Evolutionary conservation across 768 basidiomycete genomes (phyloP), one percentile per base, ranked within the genome.

Genomic region (Steccherinum ochraceum): DNA sequence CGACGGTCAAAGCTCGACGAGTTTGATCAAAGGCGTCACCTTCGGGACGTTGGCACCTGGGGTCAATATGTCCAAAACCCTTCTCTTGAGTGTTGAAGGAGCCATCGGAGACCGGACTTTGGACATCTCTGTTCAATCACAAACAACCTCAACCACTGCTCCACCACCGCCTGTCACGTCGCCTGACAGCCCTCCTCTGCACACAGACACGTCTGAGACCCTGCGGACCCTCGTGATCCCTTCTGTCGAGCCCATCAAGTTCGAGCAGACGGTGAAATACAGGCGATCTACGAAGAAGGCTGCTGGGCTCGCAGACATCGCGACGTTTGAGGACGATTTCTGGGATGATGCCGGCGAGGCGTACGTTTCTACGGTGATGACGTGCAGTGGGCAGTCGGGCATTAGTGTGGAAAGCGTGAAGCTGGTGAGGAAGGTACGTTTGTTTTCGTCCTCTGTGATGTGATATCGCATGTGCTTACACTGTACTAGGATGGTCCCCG

Each of bases 91-190:
- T 39, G 82, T 77, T 57, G 71, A 74, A 0, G 85, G 89, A 12
- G 77, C 75, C 1, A 69, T 78, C 1, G 89, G 87, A 1, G 80
- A 87, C 48, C 78, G 92, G 41, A 74, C 81, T 41, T 65, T 96
- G 49, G 93, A 96, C 61, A 70, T 95, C 27, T 93, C 91, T 0
- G 69, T 94, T 27, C 85, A 84, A 50, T 84, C 89, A 7, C 72
- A 70, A 20, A 61, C 75, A 21, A 49, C 57, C 1, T 46, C 58
- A 4, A 52, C 59, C 0, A 49, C 51, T 11, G 27, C 51, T 10
- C 19, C 45, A 12, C 52, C 12, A 30, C 20, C 43, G 39, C 55
- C 3, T 55, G 66, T 24, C 20, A 42, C 4, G 51, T 54, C 26
- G 46, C 57, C 56, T 5, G 13, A 52, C 49, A 53, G 58, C 55